Evolutionary conservation across 108 stramenopile genomes (phyloP), one percentile per base, ranked within the genome.

Genomic region (Bacterosira constricta): DNA sequence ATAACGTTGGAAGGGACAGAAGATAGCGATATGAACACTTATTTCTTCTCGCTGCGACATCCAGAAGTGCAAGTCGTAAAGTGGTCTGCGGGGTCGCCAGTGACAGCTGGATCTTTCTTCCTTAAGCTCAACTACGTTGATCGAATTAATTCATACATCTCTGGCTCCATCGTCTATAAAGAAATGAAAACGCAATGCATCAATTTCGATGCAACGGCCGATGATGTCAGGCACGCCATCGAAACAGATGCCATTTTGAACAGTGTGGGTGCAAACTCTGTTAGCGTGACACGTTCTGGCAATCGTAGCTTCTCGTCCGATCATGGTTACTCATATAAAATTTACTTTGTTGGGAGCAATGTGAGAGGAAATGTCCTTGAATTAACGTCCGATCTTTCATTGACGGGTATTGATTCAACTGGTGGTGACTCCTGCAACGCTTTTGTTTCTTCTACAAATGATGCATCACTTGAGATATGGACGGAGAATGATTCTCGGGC

Each of bases 141-240:
- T 62, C 34, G 58, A 26, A 35, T 47, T 6, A 42, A 45, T 38
- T 82, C 81, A 8, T 56, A 66, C 30, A 10, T 72, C 2, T 65
- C 58, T 31, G 81, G 80, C 27, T 39, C 55, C 13, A 35, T 57
- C 46, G 59, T 68, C 25, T 79, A 63, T 54, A 84, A 77, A 27
- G 71, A 69, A 66, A 73, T 82, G 76, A 77, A 61, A 17, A 86
- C 88, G 36, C 47, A 80, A 10, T 92, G 91, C 38, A 74, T 92
- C 11, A 41, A 29, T 44, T 85, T 73, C 50, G 82, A 69, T 57
- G 85, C 86, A 13, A 49, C 83, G 6, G 69, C 81, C 17, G 59
- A 81, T 12, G 84, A 85, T 31, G 66, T 91, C 31, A 66, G 88
- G 54, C 63, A 41, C 29, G 86, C 90, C 1, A 78, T 93, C 32